Percentiles rank a stretch among this genome's conserved stretches.
phyloP scores from a whole-genome alignment of 2,329 filamentous ascomycete species.

The Pseudocercospora crystallina region DNA sequence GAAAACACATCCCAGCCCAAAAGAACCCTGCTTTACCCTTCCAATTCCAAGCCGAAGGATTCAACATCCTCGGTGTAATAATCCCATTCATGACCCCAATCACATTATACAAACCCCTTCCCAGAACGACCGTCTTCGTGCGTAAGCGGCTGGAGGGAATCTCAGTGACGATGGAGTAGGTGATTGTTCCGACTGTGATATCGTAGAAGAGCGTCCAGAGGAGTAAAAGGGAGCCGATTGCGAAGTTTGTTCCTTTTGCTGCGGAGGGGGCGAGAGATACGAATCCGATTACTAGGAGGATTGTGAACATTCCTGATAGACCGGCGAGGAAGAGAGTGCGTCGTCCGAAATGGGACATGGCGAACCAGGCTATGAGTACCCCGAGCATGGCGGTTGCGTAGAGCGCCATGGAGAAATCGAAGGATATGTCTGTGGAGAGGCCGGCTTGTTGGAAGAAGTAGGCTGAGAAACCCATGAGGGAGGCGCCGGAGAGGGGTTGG shows the following conservation, averaged over 20 bases:
- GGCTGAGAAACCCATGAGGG: slow-evolving; percentile 35
- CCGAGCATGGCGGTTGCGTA: slow-evolving; percentile 36
- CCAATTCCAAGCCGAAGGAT: slow-evolving; percentile 28
- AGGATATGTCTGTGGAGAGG: slow-evolving; percentile 24
- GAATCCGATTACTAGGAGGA: slow-evolving; percentile 29
- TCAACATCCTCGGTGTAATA: slow-evolving; percentile 30
- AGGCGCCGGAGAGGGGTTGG: slow-evolving; percentile 36
- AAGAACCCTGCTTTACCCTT: slow-evolving; percentile 36
- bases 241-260: slow-evolving; percentile 20
- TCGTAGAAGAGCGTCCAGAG: slow-evolving; percentile 26
- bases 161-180: slow-evolving; percentile 30
- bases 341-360: slow-evolving; percentile 36
- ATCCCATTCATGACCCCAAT: slow-evolving; percentile 26
- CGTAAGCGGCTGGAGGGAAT: slow-evolving; percentile 29
- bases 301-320: slow-evolving; percentile 18
- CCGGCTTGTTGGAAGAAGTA: slow-evolving; percentile 41
- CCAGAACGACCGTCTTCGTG: slow-evolving; percentile 31
- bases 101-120: slow-evolving; percentile 30
- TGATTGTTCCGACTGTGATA: slow-evolving; percentile 27
- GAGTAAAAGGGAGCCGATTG: slow-evolving; percentile 25
- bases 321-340: slow-evolving; percentile 37
- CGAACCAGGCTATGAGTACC: slow-evolving; percentile 34
- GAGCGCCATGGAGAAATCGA: slow-evolving; percentile 40
- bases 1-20: slow-evolving; percentile 45
- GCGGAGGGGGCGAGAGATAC: slow-evolving; percentile 19